Percentiles rank a stretch among this genome's conserved stretches.
phyloP scores from a whole-genome alignment of 169 alveolate genomes.

The Cryptosporidium tyzzeri region DNA sequence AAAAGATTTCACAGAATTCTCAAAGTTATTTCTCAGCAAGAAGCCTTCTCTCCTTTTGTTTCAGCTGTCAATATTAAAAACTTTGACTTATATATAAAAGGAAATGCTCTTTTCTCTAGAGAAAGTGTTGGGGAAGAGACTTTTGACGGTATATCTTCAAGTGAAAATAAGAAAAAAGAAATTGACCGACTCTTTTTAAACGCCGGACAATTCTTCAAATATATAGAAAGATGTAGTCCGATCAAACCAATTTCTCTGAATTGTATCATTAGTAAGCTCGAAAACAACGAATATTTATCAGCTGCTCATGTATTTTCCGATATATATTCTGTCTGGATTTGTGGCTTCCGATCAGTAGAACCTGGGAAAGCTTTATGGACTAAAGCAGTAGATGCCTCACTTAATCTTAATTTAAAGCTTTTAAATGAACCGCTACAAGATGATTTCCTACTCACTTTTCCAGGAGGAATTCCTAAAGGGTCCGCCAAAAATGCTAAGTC shows the following conservation, averaged over 20 bases:
- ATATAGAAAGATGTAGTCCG: slow-evolving; percentile 41
- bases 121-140: neutral
- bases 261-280: slow-evolving; percentile 31
- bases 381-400: slow-evolving; percentile 56
- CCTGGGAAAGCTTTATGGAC: slow-evolving; percentile 61
- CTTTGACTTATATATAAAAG: slow-evolving; percentile 21
- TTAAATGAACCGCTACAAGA: slow-evolving; percentile 62
- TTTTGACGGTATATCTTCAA: neutral
- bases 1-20: slow-evolving; percentile 72
- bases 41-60: slow-evolving; percentile 47
- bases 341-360: slow-evolving; percentile 48
- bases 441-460: slow-evolving; percentile 40
- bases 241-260: slow-evolving; percentile 45
- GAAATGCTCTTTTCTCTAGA: neutral
- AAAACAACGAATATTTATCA: slow-evolving; percentile 47
- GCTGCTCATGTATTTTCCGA: slow-evolving; percentile 67
- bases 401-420: slow-evolving; percentile 55
- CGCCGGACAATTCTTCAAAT: slow-evolving; percentile 12
- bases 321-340: slow-evolving; percentile 69
- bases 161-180: slow-evolving; percentile 19
- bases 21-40: slow-evolving; percentile 60
- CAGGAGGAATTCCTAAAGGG: slow-evolving; percentile 9
- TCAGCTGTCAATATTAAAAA: slow-evolving; percentile 19
- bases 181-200: slow-evolving; percentile 39
- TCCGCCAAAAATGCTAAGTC: neutral